Evolutionary conservation across 2,329 filamentous ascomycete species (phyloP).

Genomic region (Pseudopyrenochaeta lycopersici): DNA sequence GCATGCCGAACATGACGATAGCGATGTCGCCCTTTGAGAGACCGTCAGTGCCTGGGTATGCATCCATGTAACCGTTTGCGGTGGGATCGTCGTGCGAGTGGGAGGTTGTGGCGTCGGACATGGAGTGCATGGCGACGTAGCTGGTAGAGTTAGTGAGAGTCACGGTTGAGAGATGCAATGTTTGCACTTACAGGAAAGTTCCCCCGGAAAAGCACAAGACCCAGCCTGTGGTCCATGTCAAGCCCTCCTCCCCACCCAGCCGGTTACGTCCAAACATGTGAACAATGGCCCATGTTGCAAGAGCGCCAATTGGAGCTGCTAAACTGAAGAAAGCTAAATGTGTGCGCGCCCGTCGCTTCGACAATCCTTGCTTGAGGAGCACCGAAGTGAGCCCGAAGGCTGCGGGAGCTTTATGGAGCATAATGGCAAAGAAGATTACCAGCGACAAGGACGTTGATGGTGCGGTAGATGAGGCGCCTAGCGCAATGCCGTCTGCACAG

Average conservation of each 20-base stretch:
- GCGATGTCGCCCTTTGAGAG: slow-evolving; percentile 65
- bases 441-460: slow-evolving; percentile 76
- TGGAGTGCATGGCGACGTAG: slow-evolving; percentile 98
- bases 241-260: slow-evolving; percentile 65
- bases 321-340: slow-evolving; percentile 92
- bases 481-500: slow-evolving; percentile 91
- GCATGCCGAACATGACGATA: slow-evolving; percentile 75
- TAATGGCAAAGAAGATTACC: slow-evolving; percentile 94
- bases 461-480: slow-evolving; percentile 78
- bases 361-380: slow-evolving; percentile 87
- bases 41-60: slow-evolving; percentile 60
- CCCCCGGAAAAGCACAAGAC: slow-evolving; percentile 93
- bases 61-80: slow-evolving; percentile 62
- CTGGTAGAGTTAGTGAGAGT: slow-evolving; percentile 56
- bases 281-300: slow-evolving; percentile 83
- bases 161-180: not conserved
- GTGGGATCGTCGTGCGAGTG: slow-evolving; percentile 45
- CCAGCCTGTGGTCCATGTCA: slow-evolving; percentile 91
- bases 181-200: slow-evolving; percentile 81
- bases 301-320: slow-evolving; percentile 85
- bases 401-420: slow-evolving; percentile 96
- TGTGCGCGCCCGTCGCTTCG: slow-evolving; percentile 82
- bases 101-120: slow-evolving; percentile 75
- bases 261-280: slow-evolving; percentile 73
- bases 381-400: slow-evolving; percentile 94